Evolutionary conservation across 495 filamentous ascomycete genomes (phyloP).

Genomic region (Rostrohypoxylon terebratum): DNA sequence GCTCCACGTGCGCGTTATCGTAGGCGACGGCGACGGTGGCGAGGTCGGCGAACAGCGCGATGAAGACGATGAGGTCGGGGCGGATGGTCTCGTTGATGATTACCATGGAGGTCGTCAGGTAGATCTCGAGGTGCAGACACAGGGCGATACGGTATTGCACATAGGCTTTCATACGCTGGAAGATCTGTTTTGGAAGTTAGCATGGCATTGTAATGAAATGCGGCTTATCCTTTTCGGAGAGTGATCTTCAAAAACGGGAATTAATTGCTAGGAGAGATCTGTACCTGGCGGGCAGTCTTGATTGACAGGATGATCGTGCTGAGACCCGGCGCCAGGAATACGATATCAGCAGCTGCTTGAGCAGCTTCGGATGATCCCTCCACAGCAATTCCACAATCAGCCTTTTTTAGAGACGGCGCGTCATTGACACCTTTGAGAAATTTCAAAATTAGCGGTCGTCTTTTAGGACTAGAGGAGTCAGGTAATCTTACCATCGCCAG

Average conservation of each 20-base stretch:
- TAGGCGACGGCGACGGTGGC: slow-evolving; percentile 92
- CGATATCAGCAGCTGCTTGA: slow-evolving; percentile 90
- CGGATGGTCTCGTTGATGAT: slow-evolving; percentile 84
- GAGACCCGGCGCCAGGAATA: slow-evolving; percentile 89
- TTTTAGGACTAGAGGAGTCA: neutral
- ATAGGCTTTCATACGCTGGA: slow-evolving; percentile 97
- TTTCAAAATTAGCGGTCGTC: neutral
- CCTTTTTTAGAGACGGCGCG: slow-evolving; percentile 94
- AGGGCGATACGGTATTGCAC: slow-evolving; percentile 96
- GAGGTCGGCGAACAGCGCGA: slow-evolving; percentile 93
- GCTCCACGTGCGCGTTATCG: slow-evolving; percentile 88
- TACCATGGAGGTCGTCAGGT: slow-evolving; percentile 89
- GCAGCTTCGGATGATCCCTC: slow-evolving; percentile 93
- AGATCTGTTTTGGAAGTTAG: slow-evolving; percentile 71
- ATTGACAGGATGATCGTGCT: slow-evolving; percentile 92
- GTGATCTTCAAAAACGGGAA: neutral
- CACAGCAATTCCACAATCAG: slow-evolving; percentile 91
- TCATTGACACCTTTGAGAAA: slow-evolving; percentile 81
- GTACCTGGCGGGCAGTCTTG: slow-evolving; percentile 83
- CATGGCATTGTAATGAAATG: no score
- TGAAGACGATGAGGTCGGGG: slow-evolving; percentile 87
- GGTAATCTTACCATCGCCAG: slow-evolving; percentile 74
- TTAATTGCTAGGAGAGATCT: neutral
- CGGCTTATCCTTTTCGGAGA: neutral
- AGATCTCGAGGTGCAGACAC: slow-evolving; percentile 90